A percentile compares a stretch with the other conserved stretches of the same genome.
phyloP scores from a whole-genome alignment of 495 filamentous ascomycete species.

The Cenococcum geophilum region DNA sequence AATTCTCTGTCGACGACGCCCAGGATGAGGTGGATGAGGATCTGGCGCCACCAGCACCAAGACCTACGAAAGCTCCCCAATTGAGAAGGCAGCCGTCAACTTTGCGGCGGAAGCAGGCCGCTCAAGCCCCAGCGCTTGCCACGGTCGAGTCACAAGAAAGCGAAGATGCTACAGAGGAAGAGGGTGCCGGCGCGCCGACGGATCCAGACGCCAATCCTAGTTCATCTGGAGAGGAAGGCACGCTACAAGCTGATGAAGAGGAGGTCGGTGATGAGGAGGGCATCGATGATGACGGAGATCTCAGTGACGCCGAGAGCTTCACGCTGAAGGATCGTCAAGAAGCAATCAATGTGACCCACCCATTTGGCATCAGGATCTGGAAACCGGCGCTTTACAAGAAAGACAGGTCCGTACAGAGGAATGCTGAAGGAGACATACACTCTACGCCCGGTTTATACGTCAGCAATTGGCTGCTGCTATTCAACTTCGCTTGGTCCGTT shows the following conservation, averaged over 20 bases:
- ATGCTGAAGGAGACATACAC: conserved; percentile 94
- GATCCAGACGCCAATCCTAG: conserved; percentile 32
- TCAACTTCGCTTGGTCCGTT: conserved; percentile 85
- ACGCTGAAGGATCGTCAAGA: conserved; percentile 89
- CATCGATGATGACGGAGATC: conserved; percentile 41
- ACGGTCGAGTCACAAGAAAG: conserved; percentile 38
- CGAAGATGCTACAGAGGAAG: conserved; percentile 27
- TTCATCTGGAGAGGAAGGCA: conserved; percentile 35
- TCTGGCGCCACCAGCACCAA: conserved; percentile 18
- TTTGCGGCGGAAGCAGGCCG: conserved; percentile 59
- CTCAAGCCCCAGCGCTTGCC: conserved; percentile 52
- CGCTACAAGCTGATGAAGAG: conserved; percentile 29
- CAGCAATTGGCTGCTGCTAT: conserved; percentile 71
- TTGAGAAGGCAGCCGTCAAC: conserved; percentile 51
- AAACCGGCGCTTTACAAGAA: conserved; percentile 99
- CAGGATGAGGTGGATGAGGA: conserved; percentile 71
- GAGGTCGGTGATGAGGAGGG: conserved; percentile 51
- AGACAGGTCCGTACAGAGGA: conserved; percentile 89
- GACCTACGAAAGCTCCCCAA: conserved; percentile 7
- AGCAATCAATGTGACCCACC: conserved; percentile 98
- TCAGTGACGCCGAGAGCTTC: conserved; percentile 50
- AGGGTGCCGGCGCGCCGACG: conserved; percentile 25
- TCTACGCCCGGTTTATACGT: conserved; percentile 87
- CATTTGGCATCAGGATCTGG: conserved; percentile 97
- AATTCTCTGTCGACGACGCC: conserved; percentile 93